A percentile compares a stretch with the other conserved stretches of the same genome.
These are phyloP conservation scores for Jatropha curcas DNA, from an alignment of 345 rosid genomes.

Conservation along the genomic window DNA sequence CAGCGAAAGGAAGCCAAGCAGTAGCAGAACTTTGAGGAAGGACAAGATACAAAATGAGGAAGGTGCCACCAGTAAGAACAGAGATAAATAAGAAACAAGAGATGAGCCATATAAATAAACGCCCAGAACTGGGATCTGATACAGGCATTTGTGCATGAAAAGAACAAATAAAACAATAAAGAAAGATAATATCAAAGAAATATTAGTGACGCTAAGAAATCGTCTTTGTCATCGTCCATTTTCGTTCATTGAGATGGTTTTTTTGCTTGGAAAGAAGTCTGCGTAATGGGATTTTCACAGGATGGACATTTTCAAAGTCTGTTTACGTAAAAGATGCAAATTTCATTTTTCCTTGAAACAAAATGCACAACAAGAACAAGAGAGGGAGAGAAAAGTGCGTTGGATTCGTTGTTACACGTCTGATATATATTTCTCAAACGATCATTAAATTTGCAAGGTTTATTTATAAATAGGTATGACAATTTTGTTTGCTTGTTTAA, in stretches of 20 bases:
- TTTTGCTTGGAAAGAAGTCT: neutral
- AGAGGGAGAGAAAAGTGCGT: conserved; percentile 4
- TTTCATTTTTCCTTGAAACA: conserved; percentile 3
- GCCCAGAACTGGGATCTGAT: conserved; percentile 63
- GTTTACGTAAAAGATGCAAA: conserved; percentile 45
- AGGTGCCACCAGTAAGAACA: conserved; percentile 56
- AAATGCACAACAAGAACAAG: neutral
- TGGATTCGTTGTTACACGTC: neutral
- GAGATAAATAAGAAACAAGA: conserved; percentile 45
- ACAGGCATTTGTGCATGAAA: conserved; percentile 52
- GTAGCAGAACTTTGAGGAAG: conserved; percentile 46
- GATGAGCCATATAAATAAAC: conserved; percentile 58
- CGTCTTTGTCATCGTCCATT: conserved; percentile 28
- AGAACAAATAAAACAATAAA: no score
- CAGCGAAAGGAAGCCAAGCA: conserved; percentile 55
- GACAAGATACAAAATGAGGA: conserved; percentile 52
- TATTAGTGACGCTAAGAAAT: neutral
- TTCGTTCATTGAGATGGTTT: neutral
- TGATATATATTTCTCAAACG: neutral
- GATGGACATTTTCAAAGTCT: conserved; percentile 38
- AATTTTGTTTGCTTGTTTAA: no score
- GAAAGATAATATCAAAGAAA: neutral
- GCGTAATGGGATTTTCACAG: conserved; percentile 20
- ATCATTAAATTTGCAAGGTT: no score
- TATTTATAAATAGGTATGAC: no score